Conservation (phyloP, 768 basidiomycete species). For the Lactifluus rugatus region DNA sequence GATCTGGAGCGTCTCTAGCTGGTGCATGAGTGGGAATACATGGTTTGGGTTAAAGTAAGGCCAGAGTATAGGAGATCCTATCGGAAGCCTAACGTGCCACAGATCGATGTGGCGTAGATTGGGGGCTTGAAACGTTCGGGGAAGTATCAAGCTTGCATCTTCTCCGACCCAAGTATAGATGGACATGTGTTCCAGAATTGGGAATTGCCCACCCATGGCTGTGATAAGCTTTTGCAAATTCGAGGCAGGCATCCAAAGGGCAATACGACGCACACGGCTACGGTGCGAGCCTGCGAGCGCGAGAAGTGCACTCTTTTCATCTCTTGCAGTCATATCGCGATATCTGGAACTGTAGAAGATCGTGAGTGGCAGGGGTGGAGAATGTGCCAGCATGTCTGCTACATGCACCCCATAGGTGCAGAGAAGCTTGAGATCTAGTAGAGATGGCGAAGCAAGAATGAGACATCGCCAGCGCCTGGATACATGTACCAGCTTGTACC, state of each 20-base stretch:
- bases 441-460: not conserved
- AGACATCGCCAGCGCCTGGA: not conserved
- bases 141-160: not conserved
- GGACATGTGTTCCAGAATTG: not conserved
- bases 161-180: not conserved
- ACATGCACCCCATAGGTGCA: too few species aligned
- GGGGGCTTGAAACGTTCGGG: not conserved
- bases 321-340: too few species aligned
- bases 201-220: not conserved
- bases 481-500: not conserved
- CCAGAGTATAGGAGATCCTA: not conserved
- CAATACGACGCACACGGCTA: too few species aligned
- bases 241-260: too few species aligned
- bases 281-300: too few species aligned
- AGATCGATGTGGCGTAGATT: not conserved
- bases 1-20: not conserved
- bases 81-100: not conserved
- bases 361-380: not conserved
- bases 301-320: not conserved
- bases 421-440: too few species aligned
- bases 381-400: not conserved
- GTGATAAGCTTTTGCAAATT: not conserved
- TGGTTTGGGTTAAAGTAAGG: too few species aligned
- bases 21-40: not conserved
- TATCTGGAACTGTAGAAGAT: too few species aligned